A percentile compares a stretch with the other conserved stretches of the same genome.
Evolutionary conservation across 225 moss, liverwort and hornwort genomes (phyloP).

Genomic region (Pseudoscleropodium purum): DNA sequence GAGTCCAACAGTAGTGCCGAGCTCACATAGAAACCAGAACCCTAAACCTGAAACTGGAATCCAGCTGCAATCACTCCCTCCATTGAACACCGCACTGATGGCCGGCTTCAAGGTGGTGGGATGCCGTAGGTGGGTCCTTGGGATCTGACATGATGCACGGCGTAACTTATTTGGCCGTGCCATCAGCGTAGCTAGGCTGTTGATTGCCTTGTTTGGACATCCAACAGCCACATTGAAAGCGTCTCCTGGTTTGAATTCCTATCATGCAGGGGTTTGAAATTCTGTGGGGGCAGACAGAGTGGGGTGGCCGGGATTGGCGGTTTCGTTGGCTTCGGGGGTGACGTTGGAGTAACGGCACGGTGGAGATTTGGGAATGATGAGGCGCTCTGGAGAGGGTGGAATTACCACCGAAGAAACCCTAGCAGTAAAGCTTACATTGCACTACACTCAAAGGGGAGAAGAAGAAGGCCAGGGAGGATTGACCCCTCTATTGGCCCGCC

Average conservation of each 20-base stretch:
- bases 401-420: background rate
- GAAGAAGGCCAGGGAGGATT: too few species aligned
- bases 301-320: slow-evolving; percentile 6
- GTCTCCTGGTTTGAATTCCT: background rate
- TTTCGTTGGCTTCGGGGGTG: background rate
- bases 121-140: background rate
- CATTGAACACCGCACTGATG: background rate
- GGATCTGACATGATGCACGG: background rate
- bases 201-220: slow-evolving; percentile 1
- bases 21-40: background rate
- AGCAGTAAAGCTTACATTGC: background rate
- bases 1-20: background rate
- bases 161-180: background rate
- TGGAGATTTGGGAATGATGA: background rate
- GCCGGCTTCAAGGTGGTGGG: background rate
- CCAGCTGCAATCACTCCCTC: background rate
- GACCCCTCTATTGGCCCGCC: too few species aligned
- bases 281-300: background rate
- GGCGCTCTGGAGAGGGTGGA: background rate
- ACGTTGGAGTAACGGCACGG: background rate
- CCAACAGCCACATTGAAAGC: slow-evolving; percentile 12
- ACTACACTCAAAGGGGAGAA: too few species aligned
- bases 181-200: background rate
- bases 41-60: background rate
- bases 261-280: background rate